A percentile compares a stretch with the other conserved stretches of the same genome.
Conservation (phyloP, 495 filamentous ascomycete genomes). For the Chaetomium fimeti region DNA sequence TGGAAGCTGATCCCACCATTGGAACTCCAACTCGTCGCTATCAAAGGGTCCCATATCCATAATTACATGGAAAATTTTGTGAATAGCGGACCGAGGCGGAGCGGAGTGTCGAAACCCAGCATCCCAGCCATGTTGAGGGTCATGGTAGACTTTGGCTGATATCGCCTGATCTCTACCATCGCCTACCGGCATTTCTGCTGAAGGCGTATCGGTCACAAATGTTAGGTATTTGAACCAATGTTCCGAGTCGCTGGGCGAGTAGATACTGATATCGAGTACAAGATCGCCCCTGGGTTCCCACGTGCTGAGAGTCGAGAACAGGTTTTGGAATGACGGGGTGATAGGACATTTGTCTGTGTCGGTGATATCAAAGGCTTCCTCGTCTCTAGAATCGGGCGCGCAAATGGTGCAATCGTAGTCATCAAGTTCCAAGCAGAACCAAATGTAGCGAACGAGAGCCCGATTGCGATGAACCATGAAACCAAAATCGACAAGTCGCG, state of each 20-base stretch:
- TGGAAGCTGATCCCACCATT: slow-evolving; percentile 39
- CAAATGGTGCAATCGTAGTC: slow-evolving; percentile 38
- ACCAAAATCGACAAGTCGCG: slow-evolving; percentile 24
- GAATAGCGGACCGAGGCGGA: slow-evolving; percentile 25
- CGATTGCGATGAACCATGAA: slow-evolving; percentile 39
- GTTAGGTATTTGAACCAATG: slow-evolving; percentile 41
- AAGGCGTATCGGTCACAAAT: slow-evolving; percentile 34
- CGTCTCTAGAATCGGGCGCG: slow-evolving; percentile 22
- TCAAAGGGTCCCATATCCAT: slow-evolving; percentile 31
- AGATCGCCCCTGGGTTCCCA: slow-evolving; percentile 34
- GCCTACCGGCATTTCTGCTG: background rate
- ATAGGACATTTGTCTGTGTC: slow-evolving; percentile 30
- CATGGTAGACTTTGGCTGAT: slow-evolving; percentile 24
- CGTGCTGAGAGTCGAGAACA: slow-evolving; percentile 40
- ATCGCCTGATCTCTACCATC: slow-evolving; percentile 3
- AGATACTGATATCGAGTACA: slow-evolving; percentile 43
- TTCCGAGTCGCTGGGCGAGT: slow-evolving; percentile 41
- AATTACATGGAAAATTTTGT: slow-evolving; percentile 31
- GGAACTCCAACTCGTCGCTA: slow-evolving; percentile 26
- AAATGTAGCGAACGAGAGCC: slow-evolving; percentile 40
- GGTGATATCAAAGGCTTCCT: background rate
- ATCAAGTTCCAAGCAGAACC: slow-evolving; percentile 42
- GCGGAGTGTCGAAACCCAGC: slow-evolving; percentile 31
- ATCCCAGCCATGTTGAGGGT: slow-evolving; percentile 34
- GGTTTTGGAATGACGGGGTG: slow-evolving; percentile 36